Evolutionary conservation across 2,329 filamentous ascomycete genomes (phyloP), one percentile per base, ranked within the genome.

Genomic region (Fusarium ramigenum): DNA sequence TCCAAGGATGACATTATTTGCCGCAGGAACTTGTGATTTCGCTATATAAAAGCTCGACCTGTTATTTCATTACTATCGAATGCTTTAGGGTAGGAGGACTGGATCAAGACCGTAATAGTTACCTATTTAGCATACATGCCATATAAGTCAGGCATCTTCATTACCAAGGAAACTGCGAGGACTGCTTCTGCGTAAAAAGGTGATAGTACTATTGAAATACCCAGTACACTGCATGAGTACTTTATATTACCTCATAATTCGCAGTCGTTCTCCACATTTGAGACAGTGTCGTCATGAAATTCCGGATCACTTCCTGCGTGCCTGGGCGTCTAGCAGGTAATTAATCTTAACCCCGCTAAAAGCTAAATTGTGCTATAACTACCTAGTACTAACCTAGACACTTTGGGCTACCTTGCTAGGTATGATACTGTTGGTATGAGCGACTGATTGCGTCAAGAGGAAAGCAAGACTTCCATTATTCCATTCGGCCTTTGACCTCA

Each of bases 321-420:
- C 15, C 34, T 50, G 30, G 47, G 49, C 23, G 15, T 40, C 14
- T 40, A 30, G 32, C 25, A 37, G 23, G 15, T 28, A 63, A 61
- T 50, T 40, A 28, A 64, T 47, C 59, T 60, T 21, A 46, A 73
- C 65, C 69, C 69, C 65, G 43, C 69, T 47, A 73, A 69, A 60
- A 30, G 54, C 64, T 65, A 65, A 69, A 56, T 37, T 60, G 66
- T 49, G 36, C 34, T 36, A 30, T 23, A 25, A 7, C 42, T 25
- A 12, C 32, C 12, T 14, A 34, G 32, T 34, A 34, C 36, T 37
- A 18, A 37, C 16, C 36, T 37, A 37, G 36, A 37, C 36, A 37
- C 36, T 37, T 36, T 40, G 34, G 42, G 40, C 15, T 25, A 43
- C 42, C 16, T 44, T 25, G 28, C 28, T 28, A 28, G 28, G 28